Percentiles rank a stretch among this genome's conserved stretches.
phyloP scores from a whole-genome alignment of 2,329 filamentous ascomycete genomes.

The Aspergillus terreus region DNA sequence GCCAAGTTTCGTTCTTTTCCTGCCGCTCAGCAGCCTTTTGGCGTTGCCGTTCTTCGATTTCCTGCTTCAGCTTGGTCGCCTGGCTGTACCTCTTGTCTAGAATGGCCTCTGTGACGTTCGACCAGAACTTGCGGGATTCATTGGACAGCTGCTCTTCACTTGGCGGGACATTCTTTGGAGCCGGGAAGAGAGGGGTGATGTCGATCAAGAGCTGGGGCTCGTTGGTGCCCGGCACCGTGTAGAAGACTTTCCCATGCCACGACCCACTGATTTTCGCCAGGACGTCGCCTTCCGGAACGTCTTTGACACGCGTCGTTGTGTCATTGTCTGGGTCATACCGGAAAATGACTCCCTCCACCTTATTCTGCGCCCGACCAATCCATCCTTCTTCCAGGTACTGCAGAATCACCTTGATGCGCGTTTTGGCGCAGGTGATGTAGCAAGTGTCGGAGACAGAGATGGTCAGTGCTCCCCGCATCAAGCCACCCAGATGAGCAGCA shows the following conservation, averaged over 20 bases:
- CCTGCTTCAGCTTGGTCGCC: conserved; percentile 82
- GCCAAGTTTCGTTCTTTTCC: conserved; percentile 65
- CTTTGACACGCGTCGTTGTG: conserved; percentile 71
- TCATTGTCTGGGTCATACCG: conserved; percentile 85
- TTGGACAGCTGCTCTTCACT: conserved; percentile 76
- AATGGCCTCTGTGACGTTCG: conserved; percentile 82
- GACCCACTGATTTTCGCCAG: conserved; percentile 77
- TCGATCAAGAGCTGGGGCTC: conserved; percentile 75
- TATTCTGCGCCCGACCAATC: conserved; percentile 87
- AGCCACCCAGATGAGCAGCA: conserved; percentile 83
- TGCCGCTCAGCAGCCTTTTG: conserved; percentile 79
- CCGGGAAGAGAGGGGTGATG: conserved; percentile 74
- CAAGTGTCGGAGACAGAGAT: conserved; percentile 88
- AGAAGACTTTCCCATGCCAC: conserved; percentile 73
- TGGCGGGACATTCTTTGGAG: conserved; percentile 75
- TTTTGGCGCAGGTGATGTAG: conserved; percentile 85
- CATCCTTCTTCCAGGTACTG: conserved; percentile 94
- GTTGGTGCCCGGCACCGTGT: conserved; percentile 47
- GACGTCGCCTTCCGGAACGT: conserved; percentile 81
- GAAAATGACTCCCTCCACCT: conserved; percentile 86
- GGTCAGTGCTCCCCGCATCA: conserved; percentile 81
- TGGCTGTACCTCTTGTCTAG: conserved; percentile 73
- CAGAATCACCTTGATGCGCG: conserved; percentile 84
- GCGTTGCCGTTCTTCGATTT: conserved; percentile 86
- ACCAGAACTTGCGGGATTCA: conserved; percentile 86